Base-by-base conservation (phyloP, 495 filamentous ascomycete genomes). In the Lepraria neglecta region DNA sequence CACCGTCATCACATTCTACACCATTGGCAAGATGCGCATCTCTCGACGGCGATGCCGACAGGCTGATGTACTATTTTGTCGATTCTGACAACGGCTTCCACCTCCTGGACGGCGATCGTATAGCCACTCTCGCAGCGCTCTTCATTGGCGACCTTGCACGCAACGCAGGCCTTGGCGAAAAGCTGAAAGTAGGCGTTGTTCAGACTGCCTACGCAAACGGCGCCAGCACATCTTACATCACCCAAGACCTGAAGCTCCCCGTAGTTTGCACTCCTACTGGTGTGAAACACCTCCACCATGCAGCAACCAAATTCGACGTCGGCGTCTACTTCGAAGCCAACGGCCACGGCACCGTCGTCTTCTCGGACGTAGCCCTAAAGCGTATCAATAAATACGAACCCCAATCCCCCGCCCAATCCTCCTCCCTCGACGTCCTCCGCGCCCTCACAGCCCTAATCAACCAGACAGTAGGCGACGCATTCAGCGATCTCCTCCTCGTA, bases 251-350 rank as follows among this genome's bases (percentile, higher is more conserved):
- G 30, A 89, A 90, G 67, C 84, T 98, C 28, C 90, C 90, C 21
- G 90, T 94, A 24, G 84, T 92, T 58, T 97, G 89, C 81, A 97
- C 94, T 14, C 84, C 90, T 47, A 98, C 94, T 2, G 94, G 94
- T 68, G 95, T 98, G 48, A 98, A 98, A 78, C 86, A 95, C 71
- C 87, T 98, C 45, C 94, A 98, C 75, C 95, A 97, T 70, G 94
- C 89, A 17, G 94, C 94, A 33, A 82, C 87, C 58, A 87, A 86
- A 27, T 95, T 90, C 67, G 95, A 97, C 69, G 85, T 96, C 55
- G 94, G 94, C 46, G 90, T 97, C 57, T 98, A 98, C 75, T 98
- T 98, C 68, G 94, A 98, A 75, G 94, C 94, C 54, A 98, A 98
- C 69, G 94, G 94, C 53, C 94, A 98, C 72, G 94, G 94, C 58